phyloP scores from a whole-genome alignment of 2,329 filamentous ascomycete genomes.

The Hypomyces perniciosus region DNA sequence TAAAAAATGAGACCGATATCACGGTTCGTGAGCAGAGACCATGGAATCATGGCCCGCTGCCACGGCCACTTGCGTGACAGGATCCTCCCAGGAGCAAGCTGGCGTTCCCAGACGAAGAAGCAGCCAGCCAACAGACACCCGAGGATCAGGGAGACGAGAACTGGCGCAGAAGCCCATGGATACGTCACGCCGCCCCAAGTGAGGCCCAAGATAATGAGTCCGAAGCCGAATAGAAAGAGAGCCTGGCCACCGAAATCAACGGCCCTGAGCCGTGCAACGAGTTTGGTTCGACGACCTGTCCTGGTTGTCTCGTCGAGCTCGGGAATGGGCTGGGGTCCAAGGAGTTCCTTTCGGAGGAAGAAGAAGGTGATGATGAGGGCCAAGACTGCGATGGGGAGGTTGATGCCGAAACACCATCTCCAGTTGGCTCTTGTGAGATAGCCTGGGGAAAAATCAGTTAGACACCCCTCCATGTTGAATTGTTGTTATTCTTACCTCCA shows the following conservation, averaged over 20 bases:
- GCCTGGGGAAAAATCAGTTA: constrained; percentile 18
- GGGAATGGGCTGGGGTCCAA: constrained; percentile 44
- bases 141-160: constrained; percentile 43
- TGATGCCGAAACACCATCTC: constrained; percentile 63
- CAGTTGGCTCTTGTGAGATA: constrained; percentile 51
- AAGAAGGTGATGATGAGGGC: constrained; percentile 50
- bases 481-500: constrained; percentile 36
- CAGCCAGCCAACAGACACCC: constrained; percentile 35
- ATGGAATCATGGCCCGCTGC: constrained; percentile 60
- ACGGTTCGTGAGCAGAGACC: constrained; percentile 48
- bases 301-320: constrained; percentile 37
- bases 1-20: constrained; percentile 58
- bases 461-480: neutral
- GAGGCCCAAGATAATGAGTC: constrained; percentile 47
- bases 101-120: constrained; percentile 48
- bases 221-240: constrained; percentile 50
- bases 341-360: constrained; percentile 52
- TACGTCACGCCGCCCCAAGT: constrained; percentile 52
- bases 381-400: constrained; percentile 48
- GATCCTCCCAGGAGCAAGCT: constrained; percentile 43
- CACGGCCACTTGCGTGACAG: constrained; percentile 44
- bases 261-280: constrained; percentile 44
- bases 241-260: constrained; percentile 51
- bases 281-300: constrained; percentile 24
- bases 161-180: constrained; percentile 42